Percentiles rank a stretch among this genome's conserved stretches.
phyloP scores from a whole-genome alignment of 2,329 filamentous ascomycete species.

The Cladophialophora psammophila region DNA sequence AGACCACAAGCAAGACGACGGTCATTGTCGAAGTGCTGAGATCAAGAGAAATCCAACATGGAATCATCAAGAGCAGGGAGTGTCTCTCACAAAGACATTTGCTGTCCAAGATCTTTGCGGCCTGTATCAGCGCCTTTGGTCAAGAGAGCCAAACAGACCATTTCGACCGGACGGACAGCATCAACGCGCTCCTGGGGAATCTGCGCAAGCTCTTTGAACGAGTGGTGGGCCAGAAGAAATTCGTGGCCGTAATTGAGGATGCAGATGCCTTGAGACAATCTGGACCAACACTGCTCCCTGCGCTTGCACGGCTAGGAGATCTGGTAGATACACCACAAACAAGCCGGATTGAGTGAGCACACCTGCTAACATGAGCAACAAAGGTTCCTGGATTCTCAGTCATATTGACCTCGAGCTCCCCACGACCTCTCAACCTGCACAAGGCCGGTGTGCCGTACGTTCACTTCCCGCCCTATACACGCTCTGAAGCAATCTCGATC shows the following conservation, averaged over 20 bases:
- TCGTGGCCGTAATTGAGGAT: constrained; percentile 85
- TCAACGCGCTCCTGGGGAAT: constrained; percentile 77
- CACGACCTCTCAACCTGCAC: constrained; percentile 73
- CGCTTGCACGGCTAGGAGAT: constrained; percentile 81
- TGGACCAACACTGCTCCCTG: constrained; percentile 78
- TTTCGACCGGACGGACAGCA: constrained; percentile 75
- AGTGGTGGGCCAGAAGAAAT: constrained; percentile 48
- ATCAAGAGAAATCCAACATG: constrained; percentile 60
- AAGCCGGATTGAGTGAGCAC: constrained; percentile 23
- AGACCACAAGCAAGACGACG: constrained; percentile 84
- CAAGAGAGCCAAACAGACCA: constrained; percentile 52
- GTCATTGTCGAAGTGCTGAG: constrained; percentile 71
- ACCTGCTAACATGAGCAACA: constrained; percentile 10
- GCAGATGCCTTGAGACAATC: constrained; percentile 86
- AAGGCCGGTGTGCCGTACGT: constrained; percentile 75
- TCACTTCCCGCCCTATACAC: constrained; percentile 83
- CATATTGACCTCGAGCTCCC: constrained; percentile 77
- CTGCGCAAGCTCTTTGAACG: constrained; percentile 58
- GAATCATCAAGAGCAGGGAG: constrained; percentile 53
- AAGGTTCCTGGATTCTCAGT: constrained; percentile 81
- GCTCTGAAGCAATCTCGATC: constrained; percentile 79
- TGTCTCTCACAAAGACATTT: constrained; percentile 57
- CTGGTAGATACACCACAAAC: not conserved
- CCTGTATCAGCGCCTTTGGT: constrained; percentile 47
- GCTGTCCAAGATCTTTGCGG: constrained; percentile 55